Conservation (phyloP, 2,329 filamentous ascomycete species). For the Teratosphaeria epicoccoides region DNA sequence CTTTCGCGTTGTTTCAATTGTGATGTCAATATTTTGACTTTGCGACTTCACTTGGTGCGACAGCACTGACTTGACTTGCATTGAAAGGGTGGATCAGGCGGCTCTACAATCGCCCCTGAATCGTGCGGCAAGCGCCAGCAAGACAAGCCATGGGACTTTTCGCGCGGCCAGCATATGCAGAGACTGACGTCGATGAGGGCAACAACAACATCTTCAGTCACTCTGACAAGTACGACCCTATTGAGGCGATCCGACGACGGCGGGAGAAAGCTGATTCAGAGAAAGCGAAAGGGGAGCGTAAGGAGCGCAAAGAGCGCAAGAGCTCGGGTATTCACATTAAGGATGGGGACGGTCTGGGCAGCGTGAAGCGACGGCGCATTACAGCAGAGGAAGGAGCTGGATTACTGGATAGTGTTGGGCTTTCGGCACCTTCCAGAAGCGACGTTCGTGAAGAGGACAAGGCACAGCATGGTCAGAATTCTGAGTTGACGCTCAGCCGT, state of each 20-base stretch:
- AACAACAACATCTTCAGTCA: conserved; percentile 35
- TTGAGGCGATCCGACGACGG: conserved; percentile 27
- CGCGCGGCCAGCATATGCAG: conserved; percentile 21
- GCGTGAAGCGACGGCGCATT: conserved; percentile 20
- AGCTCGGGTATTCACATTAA: conserved; percentile 13
- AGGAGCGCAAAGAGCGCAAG: conserved; percentile 16
- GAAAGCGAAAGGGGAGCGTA: conserved; percentile 24
- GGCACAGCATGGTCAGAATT: neutral
- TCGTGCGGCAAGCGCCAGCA: neutral
- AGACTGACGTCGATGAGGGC: conserved; percentile 8
- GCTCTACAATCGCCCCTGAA: neutral
- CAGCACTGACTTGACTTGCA: too few species aligned
- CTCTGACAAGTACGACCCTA: conserved; percentile 28
- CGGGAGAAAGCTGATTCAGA: conserved; percentile 16
- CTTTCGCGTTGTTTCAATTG: neutral
- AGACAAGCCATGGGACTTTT: conserved; percentile 19
- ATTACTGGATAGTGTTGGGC: conserved; percentile 12
- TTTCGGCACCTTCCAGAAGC: conserved; percentile 5
- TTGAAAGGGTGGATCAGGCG: neutral
- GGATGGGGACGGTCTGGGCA: conserved; percentile 3
- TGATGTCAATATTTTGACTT: neutral
- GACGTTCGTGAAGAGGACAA: conserved; percentile 6
- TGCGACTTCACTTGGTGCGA: neutral
- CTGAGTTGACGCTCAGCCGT: neutral
- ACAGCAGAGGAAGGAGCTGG: conserved; percentile 15